phyloP scores from a whole-genome alignment of 2,329 filamentous ascomycete genomes.

The Rasamsonia emersonii region DNA sequence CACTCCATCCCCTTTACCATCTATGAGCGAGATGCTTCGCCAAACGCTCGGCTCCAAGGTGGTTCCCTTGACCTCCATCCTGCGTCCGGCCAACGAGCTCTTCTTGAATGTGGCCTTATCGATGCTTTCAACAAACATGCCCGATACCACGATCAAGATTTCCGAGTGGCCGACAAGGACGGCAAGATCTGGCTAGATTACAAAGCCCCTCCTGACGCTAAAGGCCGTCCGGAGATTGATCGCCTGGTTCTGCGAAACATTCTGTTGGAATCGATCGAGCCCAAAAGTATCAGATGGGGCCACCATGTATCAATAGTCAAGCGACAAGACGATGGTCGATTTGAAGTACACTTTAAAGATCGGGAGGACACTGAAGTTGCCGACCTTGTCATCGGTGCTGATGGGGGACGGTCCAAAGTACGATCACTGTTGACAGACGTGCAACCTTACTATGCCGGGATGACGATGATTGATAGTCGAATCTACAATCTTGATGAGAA shows the following conservation, averaged over 20 bases:
- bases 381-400: slow-evolving; percentile 4
- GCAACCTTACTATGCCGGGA: slow-evolving; percentile 2
- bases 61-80: slow-evolving; percentile 49
- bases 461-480: slow-evolving; percentile 3
- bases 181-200: slow-evolving; percentile 1
- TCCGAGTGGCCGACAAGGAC: slow-evolving; percentile 1
- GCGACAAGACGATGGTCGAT: not conserved
- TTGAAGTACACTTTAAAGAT: slow-evolving; percentile 1
- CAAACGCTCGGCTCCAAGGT: slow-evolving; percentile 37
- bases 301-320: not conserved
- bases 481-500: not conserved
- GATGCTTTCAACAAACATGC: slow-evolving; percentile 38
- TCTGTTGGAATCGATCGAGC: too few relatives aligned
- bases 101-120: slow-evolving; percentile 44
- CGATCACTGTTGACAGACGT: slow-evolving; percentile 2
- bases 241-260: not conserved
- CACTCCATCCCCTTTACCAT: slow-evolving; percentile 40
- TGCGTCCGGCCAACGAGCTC: slow-evolving; percentile 41
- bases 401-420: slow-evolving; percentile 3
- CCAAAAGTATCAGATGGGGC: not conserved
- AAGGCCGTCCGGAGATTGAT: slow-evolving; percentile 3
- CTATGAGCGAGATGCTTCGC: slow-evolving; percentile 39
- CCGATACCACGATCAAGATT: slow-evolving; percentile 3
- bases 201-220: not conserved
- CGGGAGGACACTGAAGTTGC: not conserved